These are phyloP conservation scores for Calocera viscosa DNA, from an alignment of 768 basidiomycete genomes.

Conservation along the genomic window DNA sequence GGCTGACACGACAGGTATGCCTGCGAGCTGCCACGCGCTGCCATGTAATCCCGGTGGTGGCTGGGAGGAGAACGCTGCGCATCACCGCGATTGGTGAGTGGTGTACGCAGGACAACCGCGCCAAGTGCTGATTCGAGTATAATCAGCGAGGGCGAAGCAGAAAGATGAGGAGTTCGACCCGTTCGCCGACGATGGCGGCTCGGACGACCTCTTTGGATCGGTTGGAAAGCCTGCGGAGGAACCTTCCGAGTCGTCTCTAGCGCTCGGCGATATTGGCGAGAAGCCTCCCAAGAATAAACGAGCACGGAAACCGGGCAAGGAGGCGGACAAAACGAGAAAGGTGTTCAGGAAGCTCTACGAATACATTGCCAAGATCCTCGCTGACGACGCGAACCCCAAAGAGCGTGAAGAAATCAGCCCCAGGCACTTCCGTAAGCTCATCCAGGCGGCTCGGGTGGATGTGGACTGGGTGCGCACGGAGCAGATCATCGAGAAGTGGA, in stretches of 20 bases:
- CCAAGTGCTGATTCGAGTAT: not conserved
- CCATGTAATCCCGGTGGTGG: not conserved
- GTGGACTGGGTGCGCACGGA: not conserved
- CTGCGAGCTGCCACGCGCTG: not conserved
- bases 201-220: not conserved
- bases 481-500: not conserved
- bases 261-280: too few relatives aligned
- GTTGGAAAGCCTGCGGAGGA: not conserved
- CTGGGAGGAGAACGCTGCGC: not conserved
- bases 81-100: not conserved
- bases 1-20: not conserved
- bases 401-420: not conserved
- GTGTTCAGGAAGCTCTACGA: not conserved
- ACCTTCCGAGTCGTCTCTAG: not conserved
- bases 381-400: not conserved
- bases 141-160: not conserved
- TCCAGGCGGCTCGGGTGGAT: not conserved
- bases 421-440: not conserved
- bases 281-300: too few relatives aligned
- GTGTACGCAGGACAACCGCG: not conserved
- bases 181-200: not conserved
- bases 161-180: not conserved
- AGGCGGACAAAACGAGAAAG: not conserved
- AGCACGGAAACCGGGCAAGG: not conserved
- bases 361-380: not conserved